Base-by-base conservation (phyloP, 208 protist species). In the Wallacemonas sp. region DNA sequence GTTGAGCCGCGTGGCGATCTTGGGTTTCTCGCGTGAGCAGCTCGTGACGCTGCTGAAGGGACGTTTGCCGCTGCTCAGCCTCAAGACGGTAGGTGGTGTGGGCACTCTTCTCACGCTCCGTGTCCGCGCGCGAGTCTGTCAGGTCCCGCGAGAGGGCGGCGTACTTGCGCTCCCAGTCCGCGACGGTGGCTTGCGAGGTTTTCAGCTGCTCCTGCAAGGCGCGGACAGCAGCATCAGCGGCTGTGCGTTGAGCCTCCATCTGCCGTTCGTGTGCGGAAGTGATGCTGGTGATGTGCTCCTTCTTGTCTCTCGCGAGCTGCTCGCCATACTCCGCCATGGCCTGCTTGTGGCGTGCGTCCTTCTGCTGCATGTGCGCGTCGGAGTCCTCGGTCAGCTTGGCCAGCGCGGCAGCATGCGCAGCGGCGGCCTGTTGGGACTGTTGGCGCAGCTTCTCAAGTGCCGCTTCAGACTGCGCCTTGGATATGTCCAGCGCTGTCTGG, bases 51-150 rank as follows among this genome's bases (percentile, higher is more conserved):
- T 64, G 54, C 55, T 81, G 43, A 26, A 83, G 27, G 4, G 74
- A 67, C 12, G 68, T 56, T 21, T 39, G 58, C 49, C 78, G 71
- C 12, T 76, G 69, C 19, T 65, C 52, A 32, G 63, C 29, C 56
- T 65, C 73, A 8, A 44, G 34, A 2, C 65, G 46, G 3, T 79
- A 27, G 1, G 70, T 72, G 2, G 38, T 65, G 6, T 34, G 62
- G 16, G 71, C 60, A 21, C 43, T 16, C 14, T 65, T 61, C 12
- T 73, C 65, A 0, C 86, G 38, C 58, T 88, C 74, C 8, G 58
- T 44, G 11, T 49, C 54, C 9, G 76, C 41, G 41, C 63, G 43
- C 19, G 74, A 33, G 27, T 52, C 21, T 6, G 60, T 23, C 8
- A 55, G 2, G 6, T 47, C 60, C 44, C 67, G 41, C 32, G 55